phyloP scores from a whole-genome alignment of 345 rosid species.

The Brassica carinata region DNA sequence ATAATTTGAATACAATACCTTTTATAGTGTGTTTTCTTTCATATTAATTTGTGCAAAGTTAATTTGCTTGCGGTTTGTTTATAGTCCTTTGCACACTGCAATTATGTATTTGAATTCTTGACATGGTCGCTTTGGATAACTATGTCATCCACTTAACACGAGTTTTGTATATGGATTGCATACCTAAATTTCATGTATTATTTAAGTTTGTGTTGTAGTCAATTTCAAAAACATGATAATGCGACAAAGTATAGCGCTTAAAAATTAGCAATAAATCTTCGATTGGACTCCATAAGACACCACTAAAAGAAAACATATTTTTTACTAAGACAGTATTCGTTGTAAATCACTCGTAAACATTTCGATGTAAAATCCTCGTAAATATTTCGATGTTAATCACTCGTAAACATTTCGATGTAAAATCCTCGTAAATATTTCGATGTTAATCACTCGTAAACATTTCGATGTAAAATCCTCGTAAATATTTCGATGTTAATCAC shows the following conservation, averaged over 20 bases:
- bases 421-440: no score
- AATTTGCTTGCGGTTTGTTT: neutral
- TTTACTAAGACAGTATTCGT: no score
- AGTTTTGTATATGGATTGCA: neutral
- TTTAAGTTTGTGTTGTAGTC: neutral
- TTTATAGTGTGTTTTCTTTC: neutral
- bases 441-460: no score
- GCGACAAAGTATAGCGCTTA: neutral
- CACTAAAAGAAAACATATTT: no score
- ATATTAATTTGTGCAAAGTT: neutral
- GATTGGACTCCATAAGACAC: neutral
- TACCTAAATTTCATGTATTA: neutral
- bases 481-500: no score
- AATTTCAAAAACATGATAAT: neutral
- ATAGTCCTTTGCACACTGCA: neutral
- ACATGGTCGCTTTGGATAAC: neutral
- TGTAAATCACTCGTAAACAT: no score
- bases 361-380: no score
- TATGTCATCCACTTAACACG: neutral
- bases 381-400: no score
- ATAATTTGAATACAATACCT: neutral
- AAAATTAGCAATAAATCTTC: neutral
- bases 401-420: no score
- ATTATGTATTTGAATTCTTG: neutral
- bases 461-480: no score